phyloP scores from a whole-genome alignment of 2,329 filamentous ascomycete genomes.

The Pochonia chlamydosporia region DNA sequence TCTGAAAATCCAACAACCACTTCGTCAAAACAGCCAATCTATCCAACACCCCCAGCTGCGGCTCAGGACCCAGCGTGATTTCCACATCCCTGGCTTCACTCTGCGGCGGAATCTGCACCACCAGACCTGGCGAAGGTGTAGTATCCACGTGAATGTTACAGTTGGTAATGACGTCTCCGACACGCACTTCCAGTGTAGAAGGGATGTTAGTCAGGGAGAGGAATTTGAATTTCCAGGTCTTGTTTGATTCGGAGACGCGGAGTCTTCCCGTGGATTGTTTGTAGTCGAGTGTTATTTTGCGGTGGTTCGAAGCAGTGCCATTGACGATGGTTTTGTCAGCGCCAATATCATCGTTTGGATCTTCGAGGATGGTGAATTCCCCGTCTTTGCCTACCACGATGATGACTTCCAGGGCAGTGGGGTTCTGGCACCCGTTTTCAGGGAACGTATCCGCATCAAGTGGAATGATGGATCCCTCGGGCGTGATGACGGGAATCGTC shows the following conservation, averaged over 20 bases:
- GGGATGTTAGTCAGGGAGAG: slow-evolving; percentile 2
- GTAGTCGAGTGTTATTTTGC: slow-evolving; percentile 1
- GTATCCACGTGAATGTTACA: not conserved
- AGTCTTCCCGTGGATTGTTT: slow-evolving; percentile 1
- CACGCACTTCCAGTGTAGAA: not conserved
- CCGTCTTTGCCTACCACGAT: slow-evolving; percentile 5
- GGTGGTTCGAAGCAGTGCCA: not conserved
- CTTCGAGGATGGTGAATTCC: slow-evolving; percentile 4
- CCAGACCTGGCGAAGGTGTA: not conserved
- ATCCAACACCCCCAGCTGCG: slow-evolving; percentile 1
- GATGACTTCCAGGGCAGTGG: not conserved
- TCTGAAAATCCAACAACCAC: slow-evolving; percentile 4
- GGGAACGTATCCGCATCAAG: slow-evolving; percentile 2
- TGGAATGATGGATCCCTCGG: slow-evolving; percentile 7
- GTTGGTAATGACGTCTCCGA: not conserved
- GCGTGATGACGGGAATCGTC: slow-evolving; percentile 37
- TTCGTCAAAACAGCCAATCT: not conserved
- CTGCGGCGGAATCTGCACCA: not conserved
- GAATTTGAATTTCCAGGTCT: slow-evolving; percentile 5
- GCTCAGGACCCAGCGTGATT: slow-evolving; percentile 1
- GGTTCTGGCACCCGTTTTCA: slow-evolving; percentile 6
- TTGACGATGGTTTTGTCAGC: not conserved
- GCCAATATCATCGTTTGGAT: not conserved
- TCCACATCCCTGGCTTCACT: not conserved
- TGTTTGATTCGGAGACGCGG: slow-evolving; percentile 1